Percentiles rank a stretch among this genome's conserved stretches.
Conservation (phyloP, 768 basidiomycete species). For the Boletus vermiculosoides region DNA sequence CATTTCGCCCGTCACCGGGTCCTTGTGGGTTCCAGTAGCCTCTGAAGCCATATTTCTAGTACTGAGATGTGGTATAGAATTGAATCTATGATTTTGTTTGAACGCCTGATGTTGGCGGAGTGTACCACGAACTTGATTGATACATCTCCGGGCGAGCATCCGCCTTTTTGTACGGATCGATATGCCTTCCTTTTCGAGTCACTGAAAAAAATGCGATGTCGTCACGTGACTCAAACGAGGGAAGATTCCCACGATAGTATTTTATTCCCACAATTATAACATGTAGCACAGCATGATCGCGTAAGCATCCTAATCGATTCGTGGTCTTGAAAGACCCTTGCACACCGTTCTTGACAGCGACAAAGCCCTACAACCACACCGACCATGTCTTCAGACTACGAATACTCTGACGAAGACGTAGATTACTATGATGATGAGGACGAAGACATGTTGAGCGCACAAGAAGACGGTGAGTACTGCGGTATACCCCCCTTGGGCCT, state of each 20-base stretch:
- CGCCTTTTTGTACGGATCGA: constrained; percentile 18
- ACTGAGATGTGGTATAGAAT: constrained; percentile 2
- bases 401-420: constrained; percentile 65
- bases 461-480: constrained; percentile 50
- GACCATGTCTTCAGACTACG: constrained; percentile 63
- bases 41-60: constrained; percentile 41
- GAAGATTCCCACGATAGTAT: constrained; percentile 2
- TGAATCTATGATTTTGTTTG: not conserved
- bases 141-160: constrained; percentile 30
- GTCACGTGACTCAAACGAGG: not conserved
- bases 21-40: constrained; percentile 47
- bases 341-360: constrained; percentile 20
- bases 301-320: constrained; percentile 34
- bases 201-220: constrained; percentile 7
- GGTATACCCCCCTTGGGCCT: constrained; percentile 1
- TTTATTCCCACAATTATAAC: constrained; percentile 8
- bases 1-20: constrained; percentile 92
- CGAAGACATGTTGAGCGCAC: constrained; percentile 60
- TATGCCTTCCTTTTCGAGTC: constrained; percentile 31
- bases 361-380: constrained; percentile 9
- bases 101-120: constrained; percentile 8
- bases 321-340: constrained; percentile 10
- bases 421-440: constrained; percentile 72
- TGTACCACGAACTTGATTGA: constrained; percentile 6
- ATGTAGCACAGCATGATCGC: constrained; percentile 17